Evolutionary conservation across 1,139 yeast genomes (phyloP).

Genomic region (Magnusiomyces tetraspermus): DNA sequence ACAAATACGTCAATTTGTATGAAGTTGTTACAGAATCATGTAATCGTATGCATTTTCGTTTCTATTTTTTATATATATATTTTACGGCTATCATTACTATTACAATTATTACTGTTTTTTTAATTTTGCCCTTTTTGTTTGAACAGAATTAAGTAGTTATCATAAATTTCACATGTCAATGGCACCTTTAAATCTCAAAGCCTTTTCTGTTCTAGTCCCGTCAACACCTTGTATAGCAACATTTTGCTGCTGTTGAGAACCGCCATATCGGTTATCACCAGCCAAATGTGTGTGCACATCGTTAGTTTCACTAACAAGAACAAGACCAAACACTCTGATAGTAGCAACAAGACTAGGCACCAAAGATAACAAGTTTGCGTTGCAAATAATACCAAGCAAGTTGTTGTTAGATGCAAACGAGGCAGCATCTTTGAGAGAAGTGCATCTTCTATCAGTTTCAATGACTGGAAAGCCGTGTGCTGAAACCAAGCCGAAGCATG

Average conservation of each 20-base stretch:
- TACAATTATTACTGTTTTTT: too few species aligned
- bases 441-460: slow-evolving; percentile 38
- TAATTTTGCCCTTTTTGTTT: too few species aligned
- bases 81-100: too few species aligned
- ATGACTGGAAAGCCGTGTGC: slow-evolving; percentile 30
- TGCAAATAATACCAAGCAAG: slow-evolving; percentile 72
- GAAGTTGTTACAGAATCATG: too few species aligned
- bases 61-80: too few species aligned
- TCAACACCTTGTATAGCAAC: slow-evolving; percentile 53
- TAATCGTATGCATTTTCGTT: too few species aligned
- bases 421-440: slow-evolving; percentile 52
- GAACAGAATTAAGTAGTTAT: too few species aligned
- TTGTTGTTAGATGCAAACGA: slow-evolving; percentile 74
- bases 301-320: slow-evolving; percentile 54
- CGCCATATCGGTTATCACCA: too few species aligned
- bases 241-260: too few species aligned
- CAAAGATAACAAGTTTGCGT: slow-evolving; percentile 55
- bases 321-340: slow-evolving; percentile 70
- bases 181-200: slow-evolving; percentile 61
- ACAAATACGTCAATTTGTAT: too few species aligned
- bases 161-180: slow-evolving; percentile 64
- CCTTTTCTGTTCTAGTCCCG: slow-evolving; percentile 59
- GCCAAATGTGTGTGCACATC: too few species aligned
- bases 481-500: slow-evolving; percentile 22
- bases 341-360: slow-evolving; percentile 71